Base-by-base conservation (phyloP, 257 asterid species). In the Solanum neorickii region DNA sequence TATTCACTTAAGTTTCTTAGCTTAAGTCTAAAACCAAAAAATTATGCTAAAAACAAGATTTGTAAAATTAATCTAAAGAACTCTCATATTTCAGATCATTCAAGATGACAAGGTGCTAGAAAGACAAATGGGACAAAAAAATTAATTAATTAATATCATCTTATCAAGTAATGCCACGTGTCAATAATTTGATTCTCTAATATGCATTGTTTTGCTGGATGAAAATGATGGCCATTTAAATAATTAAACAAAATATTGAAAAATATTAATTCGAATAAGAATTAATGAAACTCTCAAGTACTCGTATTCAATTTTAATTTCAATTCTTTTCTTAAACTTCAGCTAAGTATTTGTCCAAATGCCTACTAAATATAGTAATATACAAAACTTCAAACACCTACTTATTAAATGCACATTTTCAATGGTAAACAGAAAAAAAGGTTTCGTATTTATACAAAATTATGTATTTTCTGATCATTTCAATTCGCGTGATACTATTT, bases 71-170 rank as follows among this genome's bases (percentile, higher is more conserved):
- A 23, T 13, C 75, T 39, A 15, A 37, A 37, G 35, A 39, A 33
- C 15, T 27, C 7, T 8, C 49, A 52, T 82, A 33, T 5, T 25
- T 78, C 47, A 41, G 86, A 83, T 65, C 25, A 75, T 83, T 41
- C 89, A 41, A 65, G 87, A 83, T 31, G 73, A n/a, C 85, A 72
- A 83, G 88, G 65, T 39, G 88, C 74, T 15, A 60, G 41, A 60
- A 74, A 80, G 65, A 75, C 87, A 75, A 88, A 27, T 83, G 16
- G 15, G 25, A 66, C 47, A 72, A 41, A 33, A 70, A 83, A 83
- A 27, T 2, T 29, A 72, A 70, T 82, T 59, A 18, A 72, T 23
- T 37, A 37, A 37, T 47, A 44, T 25, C 31, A 41, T 14, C 86
- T 75, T 89, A 83, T 83, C 84, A 60, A 20, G 49, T 42, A 33